phyloP scores from a whole-genome alignment of 2,329 filamentous ascomycete genomes.

The Pseudogymnoascus sp. region DNA sequence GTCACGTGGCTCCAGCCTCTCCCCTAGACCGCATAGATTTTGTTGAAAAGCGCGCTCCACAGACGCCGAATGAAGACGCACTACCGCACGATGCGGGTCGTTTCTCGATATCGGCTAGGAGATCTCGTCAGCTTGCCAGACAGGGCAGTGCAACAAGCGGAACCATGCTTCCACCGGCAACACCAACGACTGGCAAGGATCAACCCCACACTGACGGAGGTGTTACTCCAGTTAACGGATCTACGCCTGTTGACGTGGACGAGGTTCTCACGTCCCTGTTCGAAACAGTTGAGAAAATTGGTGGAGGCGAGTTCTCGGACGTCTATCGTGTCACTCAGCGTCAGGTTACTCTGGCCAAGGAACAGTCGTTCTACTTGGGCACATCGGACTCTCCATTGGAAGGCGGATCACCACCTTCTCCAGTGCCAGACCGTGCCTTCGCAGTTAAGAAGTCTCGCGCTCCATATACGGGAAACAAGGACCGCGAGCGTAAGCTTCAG shows the following conservation, averaged over 20 bases:
- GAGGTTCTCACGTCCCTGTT: slow-evolving; percentile 67
- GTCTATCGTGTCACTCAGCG: slow-evolving; percentile 69
- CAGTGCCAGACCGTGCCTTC: slow-evolving; percentile 57
- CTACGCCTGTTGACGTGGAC: slow-evolving; percentile 67
- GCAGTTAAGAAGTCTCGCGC: slow-evolving; percentile 91
- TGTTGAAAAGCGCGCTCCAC: slow-evolving; percentile 49
- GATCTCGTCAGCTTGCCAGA: slow-evolving; percentile 18
- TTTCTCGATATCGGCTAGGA: slow-evolving; percentile 67
- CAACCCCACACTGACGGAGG: slow-evolving; percentile 48
- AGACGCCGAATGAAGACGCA: slow-evolving; percentile 69
- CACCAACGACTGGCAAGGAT: slow-evolving; percentile 60
- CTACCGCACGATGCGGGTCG: slow-evolving; percentile 72
- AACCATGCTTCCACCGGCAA: slow-evolving; percentile 60
- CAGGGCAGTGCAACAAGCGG: slow-evolving; percentile 30
- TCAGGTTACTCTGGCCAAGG: slow-evolving; percentile 30
- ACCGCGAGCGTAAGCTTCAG: slow-evolving; percentile 74
- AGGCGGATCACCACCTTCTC: slow-evolving; percentile 43
- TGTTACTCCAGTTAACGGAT: slow-evolving; percentile 61
- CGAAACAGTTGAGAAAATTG: slow-evolving; percentile 69
- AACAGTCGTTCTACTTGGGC: slow-evolving; percentile 33
- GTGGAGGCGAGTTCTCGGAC: slow-evolving; percentile 85
- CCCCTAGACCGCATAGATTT: slow-evolving; percentile 49
- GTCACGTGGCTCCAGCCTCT: slow-evolving; percentile 47
- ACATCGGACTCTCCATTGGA: slow-evolving; percentile 38
- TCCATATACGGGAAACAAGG: slow-evolving; percentile 66